Evolutionary conservation across 129 eudicot species (phyloP).

Genomic region (Saposhnikovia divaricata): DNA sequence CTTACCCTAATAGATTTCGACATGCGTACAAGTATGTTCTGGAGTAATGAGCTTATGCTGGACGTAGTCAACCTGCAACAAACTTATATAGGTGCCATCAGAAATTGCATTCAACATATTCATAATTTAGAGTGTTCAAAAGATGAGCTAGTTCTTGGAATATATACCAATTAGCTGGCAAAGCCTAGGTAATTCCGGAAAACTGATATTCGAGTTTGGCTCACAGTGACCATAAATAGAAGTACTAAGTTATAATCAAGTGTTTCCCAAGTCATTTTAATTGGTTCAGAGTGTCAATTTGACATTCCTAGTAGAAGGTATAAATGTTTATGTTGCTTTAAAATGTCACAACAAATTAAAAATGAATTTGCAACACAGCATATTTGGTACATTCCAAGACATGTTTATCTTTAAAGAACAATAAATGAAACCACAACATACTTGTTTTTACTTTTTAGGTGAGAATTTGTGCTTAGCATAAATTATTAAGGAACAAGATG

Average conservation of each 20-base stretch:
- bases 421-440: too few relatives aligned
- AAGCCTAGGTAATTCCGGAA: not conserved
- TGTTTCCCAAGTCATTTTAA: not conserved
- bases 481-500: not conserved
- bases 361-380: not conserved
- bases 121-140: not conserved
- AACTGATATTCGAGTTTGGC: not conserved
- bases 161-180: not conserved
- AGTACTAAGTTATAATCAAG: not conserved
- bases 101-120: not conserved
- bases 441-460: too few relatives aligned
- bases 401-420: too few relatives aligned
- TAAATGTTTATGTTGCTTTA: not conserved
- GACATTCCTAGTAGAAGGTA: not conserved
- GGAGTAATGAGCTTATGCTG: too few relatives aligned
- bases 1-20: too few relatives aligned
- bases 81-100: too few relatives aligned
- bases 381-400: too few relatives aligned
- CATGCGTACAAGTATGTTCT: too few relatives aligned
- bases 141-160: not conserved
- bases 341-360: not conserved
- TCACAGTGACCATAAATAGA: not conserved
- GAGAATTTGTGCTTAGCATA: too few relatives aligned
- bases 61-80: too few relatives aligned
- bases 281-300: not conserved